Evolutionary conservation across 2,329 filamentous ascomycete species (phyloP), one percentile per base, ranked within the genome.

Genomic region (Colletotrichum cuscutae): DNA sequence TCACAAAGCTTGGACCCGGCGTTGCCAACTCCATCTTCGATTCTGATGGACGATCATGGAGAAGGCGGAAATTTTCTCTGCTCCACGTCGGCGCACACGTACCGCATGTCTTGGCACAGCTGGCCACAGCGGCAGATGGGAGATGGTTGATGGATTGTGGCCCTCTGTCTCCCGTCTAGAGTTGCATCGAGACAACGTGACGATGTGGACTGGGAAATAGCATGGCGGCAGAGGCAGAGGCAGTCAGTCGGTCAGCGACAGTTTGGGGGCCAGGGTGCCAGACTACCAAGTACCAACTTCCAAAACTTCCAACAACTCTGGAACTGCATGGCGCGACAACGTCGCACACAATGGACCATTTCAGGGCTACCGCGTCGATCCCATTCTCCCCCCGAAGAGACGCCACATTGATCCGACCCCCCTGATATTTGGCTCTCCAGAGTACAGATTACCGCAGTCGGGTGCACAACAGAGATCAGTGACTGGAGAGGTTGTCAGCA

Each of bases 361-460:
- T 62, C 63, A 71, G 68, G 65, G 37, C 58, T 52, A 49, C 54
- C 6, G 49, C 57, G 69, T 57, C 69, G 65, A 72, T 72, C 69
- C 58, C 69, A 71, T 68, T 71, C 37, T 63, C 69, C 35, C 35
- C 30, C 61, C 28, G 42, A 58, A 68, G 46, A 56, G 68, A 49
- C 49, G 64, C 64, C 64, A 56, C 64, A 49, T 70, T 6, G 56
- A 26, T 24, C 46, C 28, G 19, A 15, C 24, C 42, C 62, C 68
- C 68, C 56, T 58, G 42, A 53, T 32, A 8, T 65, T 30, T 65
- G 42, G 8, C 19, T 49, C 42, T 49, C 8, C 37, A 5, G 6
- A 42, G 37, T 42, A 42, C 37, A 42, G 37, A 42, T 42, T 42
- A 42, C 42, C 15, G 12, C 19, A 19, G 42, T 49, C 19, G 42